Conservation (phyloP, 129 eudicot species). For the Arctium minus region DNA sequence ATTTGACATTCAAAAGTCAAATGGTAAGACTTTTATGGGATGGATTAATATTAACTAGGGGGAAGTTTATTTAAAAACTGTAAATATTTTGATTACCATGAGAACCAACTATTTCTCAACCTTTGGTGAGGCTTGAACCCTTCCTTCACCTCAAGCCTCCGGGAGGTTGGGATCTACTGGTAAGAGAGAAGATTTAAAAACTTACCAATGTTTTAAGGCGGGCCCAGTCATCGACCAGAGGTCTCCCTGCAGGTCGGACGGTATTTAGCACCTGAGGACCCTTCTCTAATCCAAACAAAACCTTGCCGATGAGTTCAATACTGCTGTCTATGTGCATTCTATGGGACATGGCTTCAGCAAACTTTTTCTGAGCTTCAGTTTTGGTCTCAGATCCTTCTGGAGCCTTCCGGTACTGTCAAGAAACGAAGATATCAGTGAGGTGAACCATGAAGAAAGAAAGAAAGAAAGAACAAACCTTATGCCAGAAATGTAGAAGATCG, state of each 20-base stretch:
- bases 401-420: slow-evolving; percentile 78
- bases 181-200: slow-evolving; percentile 1
- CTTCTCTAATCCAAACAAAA: slow-evolving; percentile 70
- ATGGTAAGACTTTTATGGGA: no score
- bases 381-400: slow-evolving; percentile 84
- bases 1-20: no score
- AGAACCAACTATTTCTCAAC: no score
- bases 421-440: not conserved
- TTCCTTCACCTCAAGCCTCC: no score
- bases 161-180: no score
- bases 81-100: no score
- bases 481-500: slow-evolving; percentile 85
- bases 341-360: slow-evolving; percentile 83
- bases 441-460: not conserved
- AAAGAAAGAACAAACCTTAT: slow-evolving; percentile 50
- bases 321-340: slow-evolving; percentile 82
- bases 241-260: slow-evolving; percentile 71
- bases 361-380: slow-evolving; percentile 65
- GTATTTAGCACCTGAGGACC: slow-evolving; percentile 54
- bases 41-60: no score
- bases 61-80: no score
- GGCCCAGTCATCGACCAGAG: slow-evolving; percentile 89
- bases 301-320: slow-evolving; percentile 64
- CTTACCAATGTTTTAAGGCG: slow-evolving; percentile 82
- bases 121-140: no score